Evolutionary conservation across 257 asterid genomes (phyloP).

Genomic region (Lycium barbarum): DNA sequence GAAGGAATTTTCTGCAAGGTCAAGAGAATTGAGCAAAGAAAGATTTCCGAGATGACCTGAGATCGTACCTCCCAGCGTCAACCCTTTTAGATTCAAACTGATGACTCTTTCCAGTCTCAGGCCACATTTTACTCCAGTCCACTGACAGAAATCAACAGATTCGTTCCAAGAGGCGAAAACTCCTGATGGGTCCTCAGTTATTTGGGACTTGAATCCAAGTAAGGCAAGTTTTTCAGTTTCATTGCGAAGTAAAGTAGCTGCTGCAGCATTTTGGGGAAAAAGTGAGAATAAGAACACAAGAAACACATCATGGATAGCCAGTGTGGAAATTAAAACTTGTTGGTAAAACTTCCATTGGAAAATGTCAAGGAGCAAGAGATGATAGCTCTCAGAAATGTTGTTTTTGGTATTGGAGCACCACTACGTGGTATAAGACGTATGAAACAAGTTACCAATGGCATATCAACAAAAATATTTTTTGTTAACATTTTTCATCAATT

Average conservation of each 20-base stretch:
- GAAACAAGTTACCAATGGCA: background rate
- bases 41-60: conserved; percentile 52
- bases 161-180: conserved; percentile 49
- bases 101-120: conserved; percentile 35
- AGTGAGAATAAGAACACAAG: conserved; percentile 30
- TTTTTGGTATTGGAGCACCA: background rate
- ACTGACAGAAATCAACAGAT: conserved; percentile 44
- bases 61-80: conserved; percentile 41
- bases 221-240: conserved; percentile 49
- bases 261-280: conserved; percentile 37
- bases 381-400: background rate
- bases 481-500: background rate
- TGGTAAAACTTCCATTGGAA: conserved; percentile 34
- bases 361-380: background rate
- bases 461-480: background rate
- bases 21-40: conserved; percentile 44
- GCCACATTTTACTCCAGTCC: conserved; percentile 57
- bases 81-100: conserved; percentile 44
- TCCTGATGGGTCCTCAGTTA: conserved; percentile 50
- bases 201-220: conserved; percentile 54
- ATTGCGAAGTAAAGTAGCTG: conserved; percentile 32
- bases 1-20: conserved; percentile 51
- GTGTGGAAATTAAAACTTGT: background rate
- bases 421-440: background rate
- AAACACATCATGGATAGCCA: conserved; percentile 29